Evolutionary conservation across 371 early-diverging fungal genomes (phyloP).

Genomic region (Lichtheimia ornata): DNA sequence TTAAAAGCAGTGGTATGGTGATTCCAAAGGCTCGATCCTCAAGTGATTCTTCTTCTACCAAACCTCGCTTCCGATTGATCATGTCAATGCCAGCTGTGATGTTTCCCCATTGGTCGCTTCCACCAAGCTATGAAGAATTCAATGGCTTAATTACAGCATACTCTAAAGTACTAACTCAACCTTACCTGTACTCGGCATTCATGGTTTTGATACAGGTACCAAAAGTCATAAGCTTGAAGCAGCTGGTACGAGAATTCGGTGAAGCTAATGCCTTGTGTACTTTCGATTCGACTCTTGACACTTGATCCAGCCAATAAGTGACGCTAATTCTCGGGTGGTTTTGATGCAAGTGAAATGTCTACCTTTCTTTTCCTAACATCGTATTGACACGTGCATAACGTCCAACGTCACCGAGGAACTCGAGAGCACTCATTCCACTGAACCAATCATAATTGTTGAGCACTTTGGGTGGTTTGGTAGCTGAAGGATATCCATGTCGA

Average conservation of each 20-base stretch:
- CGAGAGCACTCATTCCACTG: slow-evolving; percentile 70
- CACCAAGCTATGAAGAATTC: slow-evolving; percentile 71
- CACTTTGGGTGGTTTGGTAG: slow-evolving; percentile 45
- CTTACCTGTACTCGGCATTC: slow-evolving; percentile 71
- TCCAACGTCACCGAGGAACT: slow-evolving; percentile 81
- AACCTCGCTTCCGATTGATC: slow-evolving; percentile 63
- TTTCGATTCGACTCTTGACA: slow-evolving; percentile 76
- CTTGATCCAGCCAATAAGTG: slow-evolving; percentile 25
- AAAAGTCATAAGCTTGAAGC: slow-evolving; percentile 94
- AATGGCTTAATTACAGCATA: neutral
- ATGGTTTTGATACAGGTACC: slow-evolving; percentile 72
- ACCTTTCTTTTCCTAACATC: slow-evolving; percentile 91
- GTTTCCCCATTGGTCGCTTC: slow-evolving; percentile 98
- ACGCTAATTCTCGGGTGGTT: neutral
- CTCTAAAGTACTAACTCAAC: neutral
- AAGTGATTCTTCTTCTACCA: slow-evolving; percentile 22
- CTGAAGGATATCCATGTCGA: slow-evolving; percentile 35
- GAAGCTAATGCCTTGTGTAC: slow-evolving; percentile 88
- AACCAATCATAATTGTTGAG: slow-evolving; percentile 89
- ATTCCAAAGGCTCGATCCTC: slow-evolving; percentile 70
- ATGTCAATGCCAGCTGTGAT: slow-evolving; percentile 93
- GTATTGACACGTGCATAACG: slow-evolving; percentile 76
- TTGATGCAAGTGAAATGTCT: neutral
- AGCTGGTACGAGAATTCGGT: slow-evolving; percentile 96
- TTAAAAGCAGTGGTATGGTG: slow-evolving; percentile 88